Conservation (phyloP, 441 rosid species). For the Hura crepitans region DNA sequence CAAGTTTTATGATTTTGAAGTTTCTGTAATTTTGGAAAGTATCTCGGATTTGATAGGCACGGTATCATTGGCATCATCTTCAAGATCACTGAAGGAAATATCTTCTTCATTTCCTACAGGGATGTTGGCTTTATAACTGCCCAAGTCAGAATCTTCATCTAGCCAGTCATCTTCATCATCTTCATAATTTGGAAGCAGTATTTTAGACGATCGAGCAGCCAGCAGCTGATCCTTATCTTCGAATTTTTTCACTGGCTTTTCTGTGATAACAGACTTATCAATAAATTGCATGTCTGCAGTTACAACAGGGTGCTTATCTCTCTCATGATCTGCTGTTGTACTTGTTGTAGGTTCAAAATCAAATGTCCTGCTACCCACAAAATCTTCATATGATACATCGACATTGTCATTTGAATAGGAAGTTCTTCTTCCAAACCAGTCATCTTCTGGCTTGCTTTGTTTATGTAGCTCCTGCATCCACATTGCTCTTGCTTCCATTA, state of each 20-base stretch:
- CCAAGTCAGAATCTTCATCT: slow-evolving; percentile 59
- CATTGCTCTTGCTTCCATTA: slow-evolving; percentile 71
- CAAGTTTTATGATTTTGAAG: slow-evolving; percentile 25
- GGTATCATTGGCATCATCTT: slow-evolving; percentile 58
- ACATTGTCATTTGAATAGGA: slow-evolving; percentile 14
- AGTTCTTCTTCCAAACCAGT: slow-evolving; percentile 32
- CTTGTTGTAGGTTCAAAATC: slow-evolving; percentile 46
- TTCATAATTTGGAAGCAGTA: slow-evolving; percentile 46
- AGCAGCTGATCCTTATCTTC: slow-evolving; percentile 32
- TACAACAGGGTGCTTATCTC: slow-evolving; percentile 49
- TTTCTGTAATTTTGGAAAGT: slow-evolving; percentile 26
- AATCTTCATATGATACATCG: slow-evolving; percentile 26
- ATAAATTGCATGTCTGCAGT: slow-evolving; percentile 49
- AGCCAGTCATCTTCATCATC: slow-evolving; percentile 85
- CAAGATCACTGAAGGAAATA: slow-evolving; percentile 89
- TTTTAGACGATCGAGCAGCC: slow-evolving; percentile 33
- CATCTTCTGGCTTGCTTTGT: slow-evolving; percentile 49
- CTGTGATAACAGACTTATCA: slow-evolving; percentile 69
- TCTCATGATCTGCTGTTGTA: slow-evolving; percentile 39
- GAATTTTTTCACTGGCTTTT: slow-evolving; percentile 34
- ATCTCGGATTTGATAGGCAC: slow-evolving; percentile 42
- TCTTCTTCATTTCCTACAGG: slow-evolving; percentile 68
- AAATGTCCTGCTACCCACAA: slow-evolving; percentile 36
- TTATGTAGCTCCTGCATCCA: slow-evolving; percentile 66
- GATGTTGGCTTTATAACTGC: slow-evolving; percentile 37